Base-by-base conservation (phyloP, 2,329 filamentous ascomycete species). In the Fusarium tricinctum region DNA sequence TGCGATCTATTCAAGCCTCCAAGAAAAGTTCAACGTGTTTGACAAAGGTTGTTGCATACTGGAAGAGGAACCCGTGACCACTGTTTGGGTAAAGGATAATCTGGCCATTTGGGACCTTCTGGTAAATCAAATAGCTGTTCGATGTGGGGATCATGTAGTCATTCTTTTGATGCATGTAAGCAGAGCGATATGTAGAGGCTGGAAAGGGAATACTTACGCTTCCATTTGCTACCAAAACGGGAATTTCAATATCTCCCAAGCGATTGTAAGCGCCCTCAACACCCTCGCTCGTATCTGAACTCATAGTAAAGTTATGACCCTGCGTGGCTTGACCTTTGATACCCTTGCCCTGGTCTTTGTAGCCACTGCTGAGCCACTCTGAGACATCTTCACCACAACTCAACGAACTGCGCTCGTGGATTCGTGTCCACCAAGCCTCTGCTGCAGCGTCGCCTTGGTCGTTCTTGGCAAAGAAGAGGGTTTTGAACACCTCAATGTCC, bases 91-190 rank as follows among this genome's bases (percentile, higher is more conserved):
- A 61, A 3, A 61, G 39, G n/a, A 61, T 61, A 14, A 61, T 55
- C 12, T 61, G 58, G 0, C 30, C 45, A 2, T 51, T 61, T 0
- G 58, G 39, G 2, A 52, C 23, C 10, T 19, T 60, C 8, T 60
- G 55, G 6, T 44, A 39, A 12, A 60, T 38, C 1, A 61, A 22
- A 5, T 61, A 61, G 26, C 55, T 61, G 9, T 61, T 61, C 0
- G 58, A 58, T 6, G 58, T 61, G 1, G 58, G 55, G 5, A 61
- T 61, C 58, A 61, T 61, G 9, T 60, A 61, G 3, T 61, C 58
- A 4, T 61, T 39, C 58, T 60, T 6, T 30, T 30, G 10, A 30
- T 3, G 10, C 8, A 2, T 12, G 3, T 58, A n/a, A 58, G 40
- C 6, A 55, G 14, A 1, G 3, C 7, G 14, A 19, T 8, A 2